Conservation (phyloP, 78 protist genomes). For the Mastigamoeba balamuthi region DNA sequence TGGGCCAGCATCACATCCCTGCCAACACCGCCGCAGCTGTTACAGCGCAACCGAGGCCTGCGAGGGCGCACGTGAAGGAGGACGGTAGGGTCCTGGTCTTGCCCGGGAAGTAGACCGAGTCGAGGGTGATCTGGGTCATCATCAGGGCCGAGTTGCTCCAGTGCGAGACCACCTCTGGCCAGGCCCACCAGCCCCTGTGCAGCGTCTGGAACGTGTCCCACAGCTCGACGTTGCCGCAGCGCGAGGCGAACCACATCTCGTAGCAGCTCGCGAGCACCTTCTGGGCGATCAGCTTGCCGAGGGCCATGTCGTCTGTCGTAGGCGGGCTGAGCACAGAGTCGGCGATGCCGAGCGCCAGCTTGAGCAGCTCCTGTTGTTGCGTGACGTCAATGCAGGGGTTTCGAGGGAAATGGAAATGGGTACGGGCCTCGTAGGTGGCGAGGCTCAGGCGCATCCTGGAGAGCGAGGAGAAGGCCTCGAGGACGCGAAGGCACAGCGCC, state of each 20-base stretch:
- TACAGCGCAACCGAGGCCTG: not conserved
- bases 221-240: not conserved
- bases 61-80: not conserved
- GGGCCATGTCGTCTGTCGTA: not conserved
- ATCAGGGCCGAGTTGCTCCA: not conserved
- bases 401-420: too few species aligned
- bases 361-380: not conserved
- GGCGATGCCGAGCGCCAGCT: not conserved
- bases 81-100: not conserved
- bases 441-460: too few species aligned
- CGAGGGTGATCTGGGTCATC: not conserved
- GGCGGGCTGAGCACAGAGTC: not conserved
- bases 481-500: too few species aligned
- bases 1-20: not conserved
- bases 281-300: not conserved
- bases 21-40: not conserved
- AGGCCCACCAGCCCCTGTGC: not conserved
- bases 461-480: too few species aligned
- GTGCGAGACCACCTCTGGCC: not conserved
- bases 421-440: too few species aligned
- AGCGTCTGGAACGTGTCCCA: not conserved
- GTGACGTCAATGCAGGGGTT: too few species aligned
- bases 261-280: not conserved
- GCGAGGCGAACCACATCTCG: not conserved
- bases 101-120: not conserved